Base-by-base conservation (phyloP, 177 flowering plant species). In the Vitis hybrid region DNA sequence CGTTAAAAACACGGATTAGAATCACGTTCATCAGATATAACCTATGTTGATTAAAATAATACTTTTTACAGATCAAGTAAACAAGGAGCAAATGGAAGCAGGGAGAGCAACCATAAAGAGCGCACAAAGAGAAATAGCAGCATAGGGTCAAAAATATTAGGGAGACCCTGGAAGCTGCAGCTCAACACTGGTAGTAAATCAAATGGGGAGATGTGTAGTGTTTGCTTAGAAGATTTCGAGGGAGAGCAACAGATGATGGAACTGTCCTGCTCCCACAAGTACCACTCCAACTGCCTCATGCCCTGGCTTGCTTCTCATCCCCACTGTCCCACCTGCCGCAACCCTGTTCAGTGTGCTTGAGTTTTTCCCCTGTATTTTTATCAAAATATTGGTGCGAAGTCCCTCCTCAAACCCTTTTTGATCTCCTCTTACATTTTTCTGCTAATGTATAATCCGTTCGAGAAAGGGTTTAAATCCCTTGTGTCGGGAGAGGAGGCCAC, bases 261-360 rank as follows among this genome's bases (percentile, higher is more conserved):
- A 19, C 69, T 64, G n/a, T 55, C 68, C 3, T 73, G 76, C 30
- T 68, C 76, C n/a, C 76, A 73, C 52, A 67, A 73, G 45, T 73
- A 60, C 64, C 76, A 68, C 50, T 68, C 76, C 19, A 51, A 63
- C 13, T 73, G 68, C 51, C 63, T 68, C 40, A 57, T 68, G 4
- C 76, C 76, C 8, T 67, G 76, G 76, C 71, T 73, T 26, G 68
- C 40, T 11, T 23, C 56, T 15, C 61, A 72, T 51, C 68, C 67
- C 6, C 64, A 71, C 49, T 65, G 74, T 63, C 74, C 74, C 52
- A 64, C 40, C 26, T 71, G 74, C 15, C 19, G 64, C 14, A 56
- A 19, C 21, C 64, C 48, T 1, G 54, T 18, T 45, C 51, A 59
- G 8, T 59, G 14, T 0, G 13, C n/a, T 4, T 55, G n/a, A 55